Evolutionary conservation across 768 basidiomycete species (phyloP).

Genomic region (Tulasnella calospora): DNA sequence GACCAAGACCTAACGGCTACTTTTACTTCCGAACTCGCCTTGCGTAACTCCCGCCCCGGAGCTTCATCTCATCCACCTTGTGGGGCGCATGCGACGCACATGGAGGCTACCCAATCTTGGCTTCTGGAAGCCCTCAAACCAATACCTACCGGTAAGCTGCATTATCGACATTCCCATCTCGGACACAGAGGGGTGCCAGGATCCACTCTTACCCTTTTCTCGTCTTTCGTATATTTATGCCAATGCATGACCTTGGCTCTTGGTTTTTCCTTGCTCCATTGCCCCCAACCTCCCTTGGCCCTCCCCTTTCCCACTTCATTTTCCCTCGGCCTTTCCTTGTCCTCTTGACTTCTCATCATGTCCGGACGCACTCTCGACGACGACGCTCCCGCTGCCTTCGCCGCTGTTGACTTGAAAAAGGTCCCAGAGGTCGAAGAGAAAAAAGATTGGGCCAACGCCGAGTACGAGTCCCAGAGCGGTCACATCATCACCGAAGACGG

Average conservation of each 20-base stretch:
- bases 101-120: background rate
- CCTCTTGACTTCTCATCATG: slow-evolving; percentile 6
- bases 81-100: slow-evolving; percentile 13
- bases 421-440: slow-evolving; percentile 13
- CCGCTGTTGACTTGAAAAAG: slow-evolving; percentile 19
- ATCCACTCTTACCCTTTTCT: background rate
- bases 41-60: slow-evolving; percentile 4
- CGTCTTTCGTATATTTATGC: background rate
- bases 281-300: background rate
- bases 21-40: background rate
- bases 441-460: background rate
- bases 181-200: background rate
- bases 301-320: background rate
- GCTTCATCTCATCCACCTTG: background rate
- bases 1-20: slow-evolving; percentile 1
- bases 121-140: slow-evolving; percentile 6
- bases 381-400: slow-evolving; percentile 4
- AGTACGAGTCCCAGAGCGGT: background rate
- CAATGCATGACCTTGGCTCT: background rate
- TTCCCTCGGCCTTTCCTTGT: background rate
- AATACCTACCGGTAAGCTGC: background rate
- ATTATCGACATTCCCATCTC: background rate
- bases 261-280: background rate
- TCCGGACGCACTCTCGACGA: slow-evolving; percentile 22
- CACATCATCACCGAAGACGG: slow-evolving; percentile 4